Conservation (phyloP, 169 alveolate genomes). For the Besnoitia besnoiti region DNA sequence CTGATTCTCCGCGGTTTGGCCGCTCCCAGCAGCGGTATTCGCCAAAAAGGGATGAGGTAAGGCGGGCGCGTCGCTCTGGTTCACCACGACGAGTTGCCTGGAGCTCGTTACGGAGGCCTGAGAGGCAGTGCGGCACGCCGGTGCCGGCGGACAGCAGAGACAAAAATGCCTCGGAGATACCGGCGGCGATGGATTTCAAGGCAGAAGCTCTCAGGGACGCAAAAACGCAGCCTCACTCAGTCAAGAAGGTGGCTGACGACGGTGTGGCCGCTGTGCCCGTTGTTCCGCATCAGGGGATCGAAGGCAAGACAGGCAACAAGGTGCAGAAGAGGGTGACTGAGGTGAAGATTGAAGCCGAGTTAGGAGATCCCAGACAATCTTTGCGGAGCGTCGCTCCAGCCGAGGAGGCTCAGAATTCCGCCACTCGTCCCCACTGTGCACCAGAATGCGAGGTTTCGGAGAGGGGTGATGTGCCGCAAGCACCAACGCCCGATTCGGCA, state of each 20-base stretch:
- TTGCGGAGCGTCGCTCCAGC: too few relatives aligned
- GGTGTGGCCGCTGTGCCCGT: too few relatives aligned
- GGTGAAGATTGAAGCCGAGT: too few relatives aligned
- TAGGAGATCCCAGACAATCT: too few relatives aligned
- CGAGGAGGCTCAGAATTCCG: too few relatives aligned
- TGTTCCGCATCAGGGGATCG: too few relatives aligned
- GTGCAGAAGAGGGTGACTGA: too few relatives aligned
- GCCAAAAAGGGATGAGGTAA: background rate
- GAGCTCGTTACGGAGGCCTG: background rate
- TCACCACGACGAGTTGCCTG: background rate
- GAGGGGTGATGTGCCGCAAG: background rate
- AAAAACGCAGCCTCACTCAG: background rate
- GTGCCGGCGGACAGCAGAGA: background rate
- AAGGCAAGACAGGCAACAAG: too few relatives aligned
- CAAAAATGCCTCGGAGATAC: background rate
- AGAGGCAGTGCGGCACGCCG: background rate
- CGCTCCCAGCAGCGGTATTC: background rate
- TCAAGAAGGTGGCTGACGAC: too few relatives aligned
- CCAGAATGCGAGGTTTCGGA: background rate
- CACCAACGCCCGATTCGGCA: background rate
- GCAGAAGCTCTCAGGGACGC: background rate
- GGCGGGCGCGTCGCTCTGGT: background rate
- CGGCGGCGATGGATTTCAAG: background rate
- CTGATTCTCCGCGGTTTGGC: background rate
- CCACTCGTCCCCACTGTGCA: background rate